Evolutionary conservation across 2,329 filamentous ascomycete genomes (phyloP).

Genomic region (Taxawa tesnikishii): DNA sequence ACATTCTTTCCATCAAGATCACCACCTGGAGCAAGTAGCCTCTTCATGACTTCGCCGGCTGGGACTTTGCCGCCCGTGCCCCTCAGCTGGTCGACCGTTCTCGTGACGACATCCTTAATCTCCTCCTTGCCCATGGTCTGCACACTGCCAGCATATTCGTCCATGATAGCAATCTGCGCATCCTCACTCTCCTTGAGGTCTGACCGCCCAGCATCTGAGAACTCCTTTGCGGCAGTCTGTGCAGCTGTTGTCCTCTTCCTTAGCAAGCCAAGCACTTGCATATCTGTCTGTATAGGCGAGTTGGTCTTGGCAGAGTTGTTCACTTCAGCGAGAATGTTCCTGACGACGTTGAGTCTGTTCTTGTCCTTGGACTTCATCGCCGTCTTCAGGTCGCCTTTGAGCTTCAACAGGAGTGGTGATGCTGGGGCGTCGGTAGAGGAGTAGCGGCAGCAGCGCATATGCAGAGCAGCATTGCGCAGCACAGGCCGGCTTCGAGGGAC

Average conservation of each 20-base stretch:
- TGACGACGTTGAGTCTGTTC: slow-evolving; percentile 55
- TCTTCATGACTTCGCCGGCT: slow-evolving; percentile 49
- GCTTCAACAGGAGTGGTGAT: slow-evolving; percentile 29
- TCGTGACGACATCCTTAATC: slow-evolving; percentile 41
- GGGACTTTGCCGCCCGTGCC: slow-evolving; percentile 32
- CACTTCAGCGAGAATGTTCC: slow-evolving; percentile 54
- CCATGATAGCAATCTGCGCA: slow-evolving; percentile 50
- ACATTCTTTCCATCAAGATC: slow-evolving; percentile 52
- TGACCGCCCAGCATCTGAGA: slow-evolving; percentile 47
- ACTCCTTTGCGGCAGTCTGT: slow-evolving; percentile 50
- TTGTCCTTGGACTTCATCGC: slow-evolving; percentile 37
- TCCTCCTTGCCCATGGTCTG: slow-evolving; percentile 47
- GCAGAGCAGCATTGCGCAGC: neutral
- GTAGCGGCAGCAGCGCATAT: slow-evolving; percentile 9
- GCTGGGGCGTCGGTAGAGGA: slow-evolving; percentile 16
- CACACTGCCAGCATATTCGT: slow-evolving; percentile 51
- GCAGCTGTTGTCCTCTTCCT: slow-evolving; percentile 48
- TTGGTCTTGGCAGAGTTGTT: slow-evolving; percentile 65
- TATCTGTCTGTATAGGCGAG: slow-evolving; percentile 57
- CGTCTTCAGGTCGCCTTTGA: slow-evolving; percentile 33
- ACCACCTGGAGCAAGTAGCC: slow-evolving; percentile 36
- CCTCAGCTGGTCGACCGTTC: slow-evolving; percentile 39
- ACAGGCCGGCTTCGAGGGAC: neutral
- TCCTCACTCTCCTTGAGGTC: slow-evolving; percentile 63
- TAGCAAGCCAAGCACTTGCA: slow-evolving; percentile 55